A percentile compares a stretch with the other conserved stretches of the same genome.
phyloP scores from a whole-genome alignment of 768 basidiomycete species.

The Mycena metata region DNA sequence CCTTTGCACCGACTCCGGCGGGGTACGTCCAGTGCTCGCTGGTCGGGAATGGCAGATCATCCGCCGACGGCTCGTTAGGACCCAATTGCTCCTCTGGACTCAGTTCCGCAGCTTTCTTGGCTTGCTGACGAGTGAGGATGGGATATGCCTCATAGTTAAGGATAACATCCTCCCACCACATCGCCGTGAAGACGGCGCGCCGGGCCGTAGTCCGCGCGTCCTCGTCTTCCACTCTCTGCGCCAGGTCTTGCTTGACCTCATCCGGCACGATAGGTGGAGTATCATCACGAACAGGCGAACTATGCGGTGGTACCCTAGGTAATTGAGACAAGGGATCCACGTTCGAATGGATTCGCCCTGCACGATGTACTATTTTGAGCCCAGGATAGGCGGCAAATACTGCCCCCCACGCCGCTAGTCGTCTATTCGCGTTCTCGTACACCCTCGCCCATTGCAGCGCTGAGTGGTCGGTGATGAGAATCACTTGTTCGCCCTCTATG shows the following conservation, averaged over 20 bases:
- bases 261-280: slow-evolving; percentile 6
- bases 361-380: slow-evolving; percentile 44
- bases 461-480: background rate
- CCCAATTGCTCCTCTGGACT: background rate
- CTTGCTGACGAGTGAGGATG: background rate
- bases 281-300: background rate
- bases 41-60: background rate
- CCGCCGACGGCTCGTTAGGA: too few relatives aligned
- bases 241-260: background rate
- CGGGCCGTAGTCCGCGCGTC: background rate
- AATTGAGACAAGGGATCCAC: slow-evolving; percentile 24
- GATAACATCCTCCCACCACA: slow-evolving; percentile 9
- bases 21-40: slow-evolving; percentile 15
- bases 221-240: background rate
- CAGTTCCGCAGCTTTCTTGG: too few relatives aligned
- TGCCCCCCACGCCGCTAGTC: slow-evolving; percentile 27
- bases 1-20: too few relatives aligned
- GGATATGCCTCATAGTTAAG: background rate
- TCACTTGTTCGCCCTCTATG: background rate
- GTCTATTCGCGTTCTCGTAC: too few relatives aligned
- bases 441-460: background rate
- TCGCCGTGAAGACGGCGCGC: background rate
- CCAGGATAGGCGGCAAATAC: slow-evolving; percentile 44
- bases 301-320: slow-evolving; percentile 1
- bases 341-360: slow-evolving; percentile 47